These are phyloP conservation scores for Apiospora kogelbergensis DNA, from an alignment of 2,329 filamentous ascomycete species.

Conservation along the genomic window DNA sequence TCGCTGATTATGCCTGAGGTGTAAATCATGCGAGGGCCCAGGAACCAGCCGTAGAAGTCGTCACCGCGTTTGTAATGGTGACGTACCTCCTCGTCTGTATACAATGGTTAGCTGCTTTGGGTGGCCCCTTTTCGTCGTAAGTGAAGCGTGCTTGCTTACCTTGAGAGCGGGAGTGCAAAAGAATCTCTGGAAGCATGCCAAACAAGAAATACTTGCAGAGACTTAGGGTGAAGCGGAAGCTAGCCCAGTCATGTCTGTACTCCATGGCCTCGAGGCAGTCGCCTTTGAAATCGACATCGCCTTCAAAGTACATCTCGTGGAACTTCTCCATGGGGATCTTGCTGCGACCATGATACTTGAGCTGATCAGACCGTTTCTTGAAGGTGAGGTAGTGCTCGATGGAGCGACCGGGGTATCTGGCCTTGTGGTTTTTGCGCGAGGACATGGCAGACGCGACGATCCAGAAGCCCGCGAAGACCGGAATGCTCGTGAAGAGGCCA, in stretches of 20 bases:
- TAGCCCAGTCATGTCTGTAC: slow-evolving; percentile 96
- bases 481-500: slow-evolving; percentile 72
- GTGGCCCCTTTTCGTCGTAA: background rate
- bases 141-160: slow-evolving; percentile 48
- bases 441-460: slow-evolving; percentile 74
- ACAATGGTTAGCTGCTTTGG: background rate
- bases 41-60: slow-evolving; percentile 98
- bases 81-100: slow-evolving; percentile 82
- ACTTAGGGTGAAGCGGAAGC: slow-evolving; percentile 83
- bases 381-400: slow-evolving; percentile 90
- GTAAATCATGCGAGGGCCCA: slow-evolving; percentile 98
- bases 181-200: slow-evolving; percentile 83
- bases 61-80: slow-evolving; percentile 98
- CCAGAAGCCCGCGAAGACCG: slow-evolving; percentile 83
- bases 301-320: slow-evolving; percentile 97
- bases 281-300: slow-evolving; percentile 92
- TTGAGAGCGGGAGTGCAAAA: slow-evolving; percentile 90
- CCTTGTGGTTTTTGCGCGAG: slow-evolving; percentile 92
- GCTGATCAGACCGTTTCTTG: slow-evolving; percentile 61
- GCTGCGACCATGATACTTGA: slow-evolving; percentile 73
- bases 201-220: slow-evolving; percentile 88
- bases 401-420: slow-evolving; percentile 77
- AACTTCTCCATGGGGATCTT: slow-evolving; percentile 91
- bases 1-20: slow-evolving; percentile 93
- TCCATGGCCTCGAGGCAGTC: slow-evolving; percentile 87